Evolutionary conservation across 192 early-diverging fungal species (phyloP).

Genomic region (Coemansia sp.): DNA sequence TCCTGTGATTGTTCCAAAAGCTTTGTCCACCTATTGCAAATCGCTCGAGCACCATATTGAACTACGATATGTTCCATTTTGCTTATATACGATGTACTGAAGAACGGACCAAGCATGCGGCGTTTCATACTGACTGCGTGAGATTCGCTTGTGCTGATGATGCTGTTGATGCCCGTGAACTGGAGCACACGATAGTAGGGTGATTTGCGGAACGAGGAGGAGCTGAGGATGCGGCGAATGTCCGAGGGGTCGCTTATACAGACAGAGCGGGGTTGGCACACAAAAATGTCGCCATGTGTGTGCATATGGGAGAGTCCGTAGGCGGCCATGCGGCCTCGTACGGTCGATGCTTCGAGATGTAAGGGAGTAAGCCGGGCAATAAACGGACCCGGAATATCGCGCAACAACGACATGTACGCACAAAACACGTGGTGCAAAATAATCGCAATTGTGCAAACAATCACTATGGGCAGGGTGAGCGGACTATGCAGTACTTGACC

Average conservation of each 20-base stretch:
- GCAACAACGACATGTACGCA: constrained; percentile 10
- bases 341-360: constrained; percentile 7
- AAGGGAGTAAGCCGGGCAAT: not conserved
- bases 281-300: constrained; percentile 20
- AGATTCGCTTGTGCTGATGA: constrained; percentile 8
- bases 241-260: constrained; percentile 26
- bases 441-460: not conserved
- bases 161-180: constrained; percentile 19
- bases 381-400: constrained; percentile 18
- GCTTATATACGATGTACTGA: constrained; percentile 15
- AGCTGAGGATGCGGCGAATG: constrained; percentile 24
- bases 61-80: constrained; percentile 33
- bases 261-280: constrained; percentile 23
- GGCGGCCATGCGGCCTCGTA: constrained; percentile 9
- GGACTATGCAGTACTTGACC: not conserved
- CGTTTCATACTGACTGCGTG: constrained; percentile 12
- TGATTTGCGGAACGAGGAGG: constrained; percentile 14
- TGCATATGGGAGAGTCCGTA: not conserved
- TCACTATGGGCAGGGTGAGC: not conserved
- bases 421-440: not conserved
- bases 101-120: constrained; percentile 27
- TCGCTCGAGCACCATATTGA: constrained; percentile 10
- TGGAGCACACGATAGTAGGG: constrained; percentile 25
- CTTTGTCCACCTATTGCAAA: constrained; percentile 12
- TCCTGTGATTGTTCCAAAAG: not conserved